Evolutionary conservation across 2,329 filamentous ascomycete species (phyloP), one percentile per base, ranked within the genome.

Genomic region (Verticillium zaregamsianum): DNA sequence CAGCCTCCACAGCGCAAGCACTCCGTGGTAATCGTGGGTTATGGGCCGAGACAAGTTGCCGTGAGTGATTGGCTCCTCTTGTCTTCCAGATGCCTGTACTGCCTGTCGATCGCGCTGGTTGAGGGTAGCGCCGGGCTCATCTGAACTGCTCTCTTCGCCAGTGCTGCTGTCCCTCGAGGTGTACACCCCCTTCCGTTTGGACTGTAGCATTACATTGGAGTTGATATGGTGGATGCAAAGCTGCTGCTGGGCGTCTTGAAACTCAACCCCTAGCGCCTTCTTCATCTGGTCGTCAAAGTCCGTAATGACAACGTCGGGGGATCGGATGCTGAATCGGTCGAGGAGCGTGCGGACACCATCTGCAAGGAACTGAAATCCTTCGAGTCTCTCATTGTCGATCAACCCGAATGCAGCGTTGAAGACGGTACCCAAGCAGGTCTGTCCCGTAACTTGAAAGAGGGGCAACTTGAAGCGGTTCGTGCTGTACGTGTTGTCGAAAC

Each of bases 401-500:
- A 61, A 23, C 25, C 55, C 55, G 40, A 57, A 61, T 57, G 39
- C 32, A 20, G 39, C 39, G 31, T 54, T 61, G 52, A 45, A 61
- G 3, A 61, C 25, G n/a, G 49, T 25, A 31, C 28, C 55, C 11
- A 61, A 52, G 11, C 25, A 61, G 6, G 55, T 61, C 23, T 61
- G 28, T 25, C 28, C 39, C 28, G 28, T 61, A 5, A 25, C 32
- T 61, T 61, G 40, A 17, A 61, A 61, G 14, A 61, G 20, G 25
- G 39, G 39, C 17, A 65, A 40, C 59, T 65, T 65, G 52, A 64
- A 63, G 31, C 58, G 57, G 57, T 63, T 65, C 39, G 59, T 65
- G 45, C 60, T 65, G 52, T 65, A 65, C 3, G 57, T 65, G 55
- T 65, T 65, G 28, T 66, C 55, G 31, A 66, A 63, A 25, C 59